Percentiles rank a stretch among this genome's conserved stretches.
Conservation (phyloP, 768 basidiomycete genomes). For the Tulasnella sp. region DNA sequence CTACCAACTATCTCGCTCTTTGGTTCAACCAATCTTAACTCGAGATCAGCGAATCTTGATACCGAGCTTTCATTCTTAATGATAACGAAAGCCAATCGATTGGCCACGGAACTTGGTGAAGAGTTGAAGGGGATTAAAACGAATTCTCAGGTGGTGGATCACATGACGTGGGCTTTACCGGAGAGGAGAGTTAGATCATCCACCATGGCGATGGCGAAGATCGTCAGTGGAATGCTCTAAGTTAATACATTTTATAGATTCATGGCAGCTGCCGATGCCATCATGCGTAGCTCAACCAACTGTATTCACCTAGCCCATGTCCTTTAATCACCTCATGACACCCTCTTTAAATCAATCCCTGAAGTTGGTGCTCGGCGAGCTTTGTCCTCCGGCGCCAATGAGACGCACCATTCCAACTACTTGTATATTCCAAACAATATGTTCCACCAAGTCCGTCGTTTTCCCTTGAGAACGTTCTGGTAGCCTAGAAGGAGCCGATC, state of each 20-base stretch:
- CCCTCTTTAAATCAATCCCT: too few relatives aligned
- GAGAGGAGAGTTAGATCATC: slow-evolving; percentile 25
- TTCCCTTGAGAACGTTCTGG: slow-evolving; percentile 1
- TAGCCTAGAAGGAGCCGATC: slow-evolving; percentile 2
- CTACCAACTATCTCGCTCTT: slow-evolving; percentile 66
- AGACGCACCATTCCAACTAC: too few relatives aligned
- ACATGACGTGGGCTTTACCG: slow-evolving; percentile 23
- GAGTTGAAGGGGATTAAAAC: slow-evolving; percentile 26
- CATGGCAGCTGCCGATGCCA: too few relatives aligned
- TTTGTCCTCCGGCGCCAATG: too few relatives aligned
- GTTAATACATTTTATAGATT: too few relatives aligned
- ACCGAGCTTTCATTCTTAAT: slow-evolving; percentile 85
- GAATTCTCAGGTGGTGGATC: slow-evolving; percentile 23
- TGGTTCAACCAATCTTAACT: slow-evolving; percentile 90
- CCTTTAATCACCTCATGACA: too few relatives aligned
- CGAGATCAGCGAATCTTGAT: slow-evolving; percentile 79
- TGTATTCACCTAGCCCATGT: too few relatives aligned
- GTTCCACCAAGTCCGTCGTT: not conserved
- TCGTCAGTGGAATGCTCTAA: slow-evolving; percentile 7
- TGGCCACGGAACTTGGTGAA: slow-evolving; percentile 23
- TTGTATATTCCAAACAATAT: slow-evolving; percentile 6
- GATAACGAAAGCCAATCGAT: slow-evolving; percentile 43
- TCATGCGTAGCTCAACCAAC: too few relatives aligned
- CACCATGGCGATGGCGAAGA: slow-evolving; percentile 23
- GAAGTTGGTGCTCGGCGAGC: too few relatives aligned